Evolutionary conservation across 192 early-diverging fungal species (phyloP).

Genomic region (Lobosporangium transversale): DNA sequence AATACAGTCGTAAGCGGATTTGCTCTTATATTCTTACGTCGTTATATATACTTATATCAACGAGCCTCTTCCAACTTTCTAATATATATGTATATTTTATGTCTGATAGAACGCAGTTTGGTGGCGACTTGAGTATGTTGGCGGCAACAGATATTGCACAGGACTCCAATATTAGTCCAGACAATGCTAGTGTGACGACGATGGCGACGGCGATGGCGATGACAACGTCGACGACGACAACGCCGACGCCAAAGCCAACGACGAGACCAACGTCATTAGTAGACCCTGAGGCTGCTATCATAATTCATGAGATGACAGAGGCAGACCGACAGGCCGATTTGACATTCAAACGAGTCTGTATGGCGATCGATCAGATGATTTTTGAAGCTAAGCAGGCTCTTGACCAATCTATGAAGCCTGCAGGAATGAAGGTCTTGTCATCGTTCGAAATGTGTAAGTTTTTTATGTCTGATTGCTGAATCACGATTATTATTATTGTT

Average conservation of each 20-base stretch:
- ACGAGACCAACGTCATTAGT: no score
- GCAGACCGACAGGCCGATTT: slow-evolving; percentile 42
- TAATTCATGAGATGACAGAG: slow-evolving; percentile 40
- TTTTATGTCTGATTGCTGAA: background rate
- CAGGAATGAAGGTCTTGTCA: slow-evolving; percentile 48
- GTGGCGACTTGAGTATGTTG: slow-evolving; percentile 25
- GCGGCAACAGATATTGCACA: slow-evolving; percentile 6
- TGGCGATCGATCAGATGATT: slow-evolving; percentile 48
- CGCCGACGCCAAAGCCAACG: no score
- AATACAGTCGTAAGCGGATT: slow-evolving; percentile 38
- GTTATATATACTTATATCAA: no score
- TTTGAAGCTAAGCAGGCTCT: slow-evolving; percentile 44
- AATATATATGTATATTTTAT: background rate
- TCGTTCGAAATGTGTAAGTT: slow-evolving; percentile 49
- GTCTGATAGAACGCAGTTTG: slow-evolving; percentile 28
- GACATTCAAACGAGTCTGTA: slow-evolving; percentile 37
- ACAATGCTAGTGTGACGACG: no score
- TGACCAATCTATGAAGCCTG: slow-evolving; percentile 29
- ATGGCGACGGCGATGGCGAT: no score
- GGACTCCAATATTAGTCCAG: slow-evolving; percentile 9
- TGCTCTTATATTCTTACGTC: background rate
- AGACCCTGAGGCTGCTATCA: slow-evolving; percentile 12
- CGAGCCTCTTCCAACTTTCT: no score
- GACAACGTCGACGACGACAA: no score
- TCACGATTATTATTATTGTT: background rate